A percentile compares a stretch with the other conserved stretches of the same genome.
Conservation (phyloP, 768 basidiomycete species). For the Termitomyces sp. region DNA sequence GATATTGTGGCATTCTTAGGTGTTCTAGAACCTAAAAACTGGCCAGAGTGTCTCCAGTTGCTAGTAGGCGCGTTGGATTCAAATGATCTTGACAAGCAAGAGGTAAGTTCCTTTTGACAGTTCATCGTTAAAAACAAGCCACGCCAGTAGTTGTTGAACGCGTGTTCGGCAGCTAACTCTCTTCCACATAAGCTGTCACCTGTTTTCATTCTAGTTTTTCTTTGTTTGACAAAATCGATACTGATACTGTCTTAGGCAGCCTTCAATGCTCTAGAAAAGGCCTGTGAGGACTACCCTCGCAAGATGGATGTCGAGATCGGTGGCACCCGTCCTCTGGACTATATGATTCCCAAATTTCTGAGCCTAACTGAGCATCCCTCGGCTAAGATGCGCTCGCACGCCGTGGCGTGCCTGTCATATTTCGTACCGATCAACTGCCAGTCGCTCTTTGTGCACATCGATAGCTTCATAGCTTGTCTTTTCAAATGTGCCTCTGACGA, state of each 20-base stretch:
- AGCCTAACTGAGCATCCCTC: conserved; percentile 78
- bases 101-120: conserved; percentile 50
- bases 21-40: conserved; percentile 83
- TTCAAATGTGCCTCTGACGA: conserved; percentile 96
- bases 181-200: not conserved
- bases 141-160: not conserved
- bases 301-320: conserved; percentile 93
- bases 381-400: conserved; percentile 88
- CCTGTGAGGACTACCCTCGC: conserved; percentile 94
- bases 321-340: conserved; percentile 90
- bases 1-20: conserved; percentile 89
- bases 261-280: conserved; percentile 91
- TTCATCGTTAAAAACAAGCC: not conserved
- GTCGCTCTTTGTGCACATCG: conserved; percentile 87
- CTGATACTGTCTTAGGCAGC: conserved; percentile 52
- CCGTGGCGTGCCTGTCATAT: conserved; percentile 90
- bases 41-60: conserved; percentile 91
- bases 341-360: conserved; percentile 95
- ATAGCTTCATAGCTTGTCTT: conserved; percentile 86
- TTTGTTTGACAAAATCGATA: conserved; percentile 1
- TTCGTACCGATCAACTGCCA: conserved; percentile 86
- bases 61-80: conserved; percentile 79
- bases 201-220: conserved; percentile 6
- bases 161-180: not conserved
- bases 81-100: conserved; percentile 69